Evolutionary conservation across 2,329 filamentous ascomycete genomes (phyloP), one percentile per base, ranked within the genome.

Genomic region (Trichophyton mentagrophytes): DNA sequence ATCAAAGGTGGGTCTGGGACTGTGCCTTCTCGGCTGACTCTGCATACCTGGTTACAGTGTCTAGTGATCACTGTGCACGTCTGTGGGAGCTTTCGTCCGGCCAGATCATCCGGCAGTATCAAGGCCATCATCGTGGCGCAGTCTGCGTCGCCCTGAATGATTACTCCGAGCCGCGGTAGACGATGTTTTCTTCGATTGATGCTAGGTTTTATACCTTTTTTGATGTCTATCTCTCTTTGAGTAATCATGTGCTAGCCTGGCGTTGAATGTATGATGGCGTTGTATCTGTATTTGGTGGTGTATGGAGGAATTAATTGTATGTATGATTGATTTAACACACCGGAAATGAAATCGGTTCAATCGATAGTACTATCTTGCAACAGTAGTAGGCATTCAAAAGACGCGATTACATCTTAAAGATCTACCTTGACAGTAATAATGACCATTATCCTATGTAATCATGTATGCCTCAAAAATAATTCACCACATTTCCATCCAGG

Each of bases 1-100:
- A 96, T 74, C 91, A 96, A 76, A 85, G 91, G 60, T 96, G 91
- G 91, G 91, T 96, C 0, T 96, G 91, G 91, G 91, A 96, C 73
- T 96, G 91, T 69, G 91, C 91, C 0, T 96, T 96, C 75, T 92
- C 88, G 64, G 91, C 91, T 27, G 91, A 96, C 72, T 91, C 87
- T 38, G 91, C 91, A 0, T 96, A 96, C 69, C 79, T 96, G 5
- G 91, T 96, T 11, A 96, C 91, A 0, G 90, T 91, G 3, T 96
- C 90, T 71, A 92, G 87, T 47, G 91, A 96, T 71, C 91, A 96
- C 72, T 96, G 95, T 71, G 91, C 91, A 1, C 82, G 91, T 17
- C 77, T 96, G 61, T 96, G 91, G 91, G 91, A 96, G 77, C 78
- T 96, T 65, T 79, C 81, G 65, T 90, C 86, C 66, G 90, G 95